phyloP scores from a whole-genome alignment of 2,329 filamentous ascomycete genomes.

The Pseudogymnoascus pannorum region DNA sequence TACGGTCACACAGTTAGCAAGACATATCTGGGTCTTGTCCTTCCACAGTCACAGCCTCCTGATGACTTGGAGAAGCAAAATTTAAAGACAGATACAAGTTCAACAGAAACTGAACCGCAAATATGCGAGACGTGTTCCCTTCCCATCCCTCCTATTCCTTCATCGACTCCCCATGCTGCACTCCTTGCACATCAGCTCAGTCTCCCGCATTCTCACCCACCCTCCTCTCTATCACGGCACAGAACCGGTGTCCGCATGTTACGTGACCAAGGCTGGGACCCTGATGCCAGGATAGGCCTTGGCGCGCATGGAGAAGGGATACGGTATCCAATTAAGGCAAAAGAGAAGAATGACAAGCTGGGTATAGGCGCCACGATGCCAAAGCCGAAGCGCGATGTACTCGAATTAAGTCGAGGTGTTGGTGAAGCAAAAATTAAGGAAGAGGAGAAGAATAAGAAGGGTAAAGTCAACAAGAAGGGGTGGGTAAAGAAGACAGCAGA shows the following conservation, averaged over 20 bases:
- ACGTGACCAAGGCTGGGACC: slow-evolving; percentile 64
- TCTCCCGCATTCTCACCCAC: slow-evolving; percentile 61
- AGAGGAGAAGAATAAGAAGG: slow-evolving; percentile 39
- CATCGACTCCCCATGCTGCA: slow-evolving; percentile 42
- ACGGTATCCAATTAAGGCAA: slow-evolving; percentile 64
- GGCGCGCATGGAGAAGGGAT: slow-evolving; percentile 64
- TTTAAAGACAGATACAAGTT: neutral
- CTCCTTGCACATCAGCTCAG: slow-evolving; percentile 66
- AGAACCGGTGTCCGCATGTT: slow-evolving; percentile 64
- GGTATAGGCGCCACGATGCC: slow-evolving; percentile 57
- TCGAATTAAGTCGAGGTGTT: neutral
- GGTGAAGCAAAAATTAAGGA: slow-evolving; percentile 26
- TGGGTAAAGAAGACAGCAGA: slow-evolving; percentile 48
- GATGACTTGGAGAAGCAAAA: neutral
- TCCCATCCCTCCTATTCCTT: slow-evolving; percentile 43
- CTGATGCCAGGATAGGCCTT: slow-evolving; percentile 63
- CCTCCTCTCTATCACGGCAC: slow-evolving; percentile 61
- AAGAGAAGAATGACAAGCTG: slow-evolving; percentile 63
- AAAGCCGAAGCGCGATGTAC: slow-evolving; percentile 21
- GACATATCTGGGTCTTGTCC: slow-evolving; percentile 59
- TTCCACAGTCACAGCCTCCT: slow-evolving; percentile 26
- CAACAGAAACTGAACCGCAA: slow-evolving; percentile 9
- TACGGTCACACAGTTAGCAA: slow-evolving; percentile 34
- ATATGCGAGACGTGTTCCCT: slow-evolving; percentile 54
- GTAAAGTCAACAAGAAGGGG: slow-evolving; percentile 64